These are phyloP conservation scores for Glycine soja DNA, from an alignment of 306 rosid genomes.

Conservation along the genomic window DNA sequence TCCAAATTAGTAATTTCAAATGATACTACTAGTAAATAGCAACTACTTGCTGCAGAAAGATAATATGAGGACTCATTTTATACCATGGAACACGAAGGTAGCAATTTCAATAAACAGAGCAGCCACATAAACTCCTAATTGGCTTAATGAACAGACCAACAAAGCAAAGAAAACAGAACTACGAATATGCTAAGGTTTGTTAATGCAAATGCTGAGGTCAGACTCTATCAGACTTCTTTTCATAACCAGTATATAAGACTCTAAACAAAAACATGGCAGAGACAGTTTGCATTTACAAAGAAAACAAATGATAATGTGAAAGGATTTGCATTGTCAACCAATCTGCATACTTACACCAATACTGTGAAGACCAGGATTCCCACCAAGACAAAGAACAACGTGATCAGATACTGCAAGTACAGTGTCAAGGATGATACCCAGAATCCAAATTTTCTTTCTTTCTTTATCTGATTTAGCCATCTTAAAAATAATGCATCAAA, in stretches of 20 bases:
- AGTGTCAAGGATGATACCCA: constrained; percentile 62
- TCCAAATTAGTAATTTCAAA: constrained; percentile 28
- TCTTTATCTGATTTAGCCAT: neutral
- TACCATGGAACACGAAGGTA: constrained; percentile 1
- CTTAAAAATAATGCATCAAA: neutral
- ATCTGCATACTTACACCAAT: constrained; percentile 77
- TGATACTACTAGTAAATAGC: neutral
- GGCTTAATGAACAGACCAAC: constrained; percentile 3
- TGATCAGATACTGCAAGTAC: constrained; percentile 74
- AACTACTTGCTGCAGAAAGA: neutral
- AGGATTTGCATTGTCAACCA: neutral
- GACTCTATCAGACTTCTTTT: neutral
- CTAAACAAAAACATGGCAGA: constrained; percentile 5
- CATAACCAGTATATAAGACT: neutral
- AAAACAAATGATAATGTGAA: constrained; percentile 8
- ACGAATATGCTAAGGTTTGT: neutral
- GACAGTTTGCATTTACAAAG: neutral
- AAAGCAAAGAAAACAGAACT: neutral
- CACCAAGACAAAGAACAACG: constrained; percentile 76
- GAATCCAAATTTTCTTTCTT: constrained; percentile 7
- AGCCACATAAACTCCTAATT: constrained; percentile 15
- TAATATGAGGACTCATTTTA: constrained; percentile 1
- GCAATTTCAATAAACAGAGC: constrained; percentile 31
- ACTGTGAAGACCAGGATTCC: constrained; percentile 92
- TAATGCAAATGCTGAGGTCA: constrained; percentile 26